These are phyloP conservation scores for Pythium rishiriense DNA, from an alignment of 352 stramenopile genomes.

Conservation along the genomic window DNA sequence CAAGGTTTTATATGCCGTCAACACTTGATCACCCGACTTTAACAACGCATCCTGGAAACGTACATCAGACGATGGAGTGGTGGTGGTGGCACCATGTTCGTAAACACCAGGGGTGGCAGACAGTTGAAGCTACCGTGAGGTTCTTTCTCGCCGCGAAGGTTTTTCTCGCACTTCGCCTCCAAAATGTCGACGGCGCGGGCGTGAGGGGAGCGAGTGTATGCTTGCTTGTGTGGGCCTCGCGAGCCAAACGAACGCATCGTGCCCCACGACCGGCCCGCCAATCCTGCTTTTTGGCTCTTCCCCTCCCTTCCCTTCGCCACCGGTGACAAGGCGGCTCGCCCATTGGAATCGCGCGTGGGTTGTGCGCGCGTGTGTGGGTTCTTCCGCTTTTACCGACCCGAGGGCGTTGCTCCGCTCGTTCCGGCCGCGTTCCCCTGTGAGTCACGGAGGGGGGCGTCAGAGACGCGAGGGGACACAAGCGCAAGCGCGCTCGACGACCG, in stretches of 20 bases:
- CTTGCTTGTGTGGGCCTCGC: not conserved
- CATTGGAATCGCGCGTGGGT: not conserved
- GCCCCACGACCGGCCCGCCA: not conserved
- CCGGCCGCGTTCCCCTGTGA: constrained; percentile 16
- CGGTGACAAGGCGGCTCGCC: not conserved
- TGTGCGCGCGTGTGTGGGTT: not conserved
- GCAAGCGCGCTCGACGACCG: constrained; percentile 19
- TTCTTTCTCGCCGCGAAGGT: constrained; percentile 21
- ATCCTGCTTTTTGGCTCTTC: not conserved
- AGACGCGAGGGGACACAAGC: constrained; percentile 35
- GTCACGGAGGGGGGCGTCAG: constrained; percentile 24
- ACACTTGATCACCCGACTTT: constrained; percentile 17
- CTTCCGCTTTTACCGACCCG: not conserved
- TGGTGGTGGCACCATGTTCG: constrained; percentile 12
- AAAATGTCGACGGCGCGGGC: not conserved
- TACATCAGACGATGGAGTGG: too few relatives aligned
- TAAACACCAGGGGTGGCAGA: constrained; percentile 9
- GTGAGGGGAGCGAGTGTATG: not conserved
- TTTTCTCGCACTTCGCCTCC: constrained; percentile 21
- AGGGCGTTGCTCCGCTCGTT: not conserved
- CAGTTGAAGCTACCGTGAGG: constrained; percentile 27
- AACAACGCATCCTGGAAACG: not conserved
- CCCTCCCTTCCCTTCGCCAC: not conserved
- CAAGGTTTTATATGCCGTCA: constrained; percentile 22
- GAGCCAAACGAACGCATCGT: not conserved